Base-by-base conservation (phyloP, 2,329 filamentous ascomycete species). In the Xylaria arbuscula region DNA sequence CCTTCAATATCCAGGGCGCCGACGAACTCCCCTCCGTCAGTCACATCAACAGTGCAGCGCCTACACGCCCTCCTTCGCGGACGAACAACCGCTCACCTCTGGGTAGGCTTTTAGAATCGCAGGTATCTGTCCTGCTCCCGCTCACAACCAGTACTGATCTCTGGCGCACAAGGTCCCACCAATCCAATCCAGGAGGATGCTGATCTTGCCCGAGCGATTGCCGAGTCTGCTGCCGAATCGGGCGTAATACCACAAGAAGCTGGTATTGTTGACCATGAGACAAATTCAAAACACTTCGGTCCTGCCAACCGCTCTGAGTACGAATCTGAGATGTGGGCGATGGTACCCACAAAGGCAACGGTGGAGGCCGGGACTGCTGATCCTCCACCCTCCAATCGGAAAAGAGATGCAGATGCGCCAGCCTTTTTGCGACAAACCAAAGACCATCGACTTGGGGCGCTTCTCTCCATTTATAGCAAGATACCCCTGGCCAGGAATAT, bases 1-100 rank as follows among this genome's bases (percentile, higher is more conserved):
- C 86, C 17, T 90, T 89, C 75, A 84, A 85, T 70, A 84, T 90
- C 68, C 86, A 89, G 68, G 82, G 84, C 8, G 79, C 85, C 51
- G 84, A 85, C 72, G 82, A 84, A 65, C 78, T 83, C 38, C 50
- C 71, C 7, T 81, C 79, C 1, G 75, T 77, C 13, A 81, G 81
- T 45, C 77, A 78, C 54, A 83, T 83, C 66, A 80, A 79, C 42
- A 78, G 79, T 9, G 81, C 80, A 34, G 84, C 86, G 5, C 86
- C 87, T 0, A 89, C 89, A 19, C 83, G 88, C 64, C 89, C 89
- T n/a, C 89, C 89, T 1, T 90, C 89, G 24, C 81, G 88, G 77
- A 82, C 85, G 53, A 86, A 86, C 68, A 85, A 85, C 70, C 83
- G 83, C 73, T 90, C 88, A 40, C 88, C 88, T 9, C 76, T 89